Evolutionary conservation across 2,329 filamentous ascomycete species (phyloP), one percentile per base, ranked within the genome.

Genomic region (Alternaria arbusti): DNA sequence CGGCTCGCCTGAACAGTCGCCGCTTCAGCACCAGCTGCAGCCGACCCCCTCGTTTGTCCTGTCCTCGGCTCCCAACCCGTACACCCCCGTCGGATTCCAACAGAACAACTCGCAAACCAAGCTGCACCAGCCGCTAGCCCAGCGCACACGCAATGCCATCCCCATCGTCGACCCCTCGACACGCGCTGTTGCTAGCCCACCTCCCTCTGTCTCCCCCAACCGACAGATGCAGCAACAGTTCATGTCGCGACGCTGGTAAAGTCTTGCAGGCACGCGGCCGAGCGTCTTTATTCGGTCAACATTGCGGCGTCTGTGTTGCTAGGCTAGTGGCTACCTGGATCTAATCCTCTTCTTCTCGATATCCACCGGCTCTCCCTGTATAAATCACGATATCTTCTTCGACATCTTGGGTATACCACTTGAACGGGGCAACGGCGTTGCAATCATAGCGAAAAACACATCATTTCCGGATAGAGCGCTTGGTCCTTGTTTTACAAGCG

Each of bases 151-250:
- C 82, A 98, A 97, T 81, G 93, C 96, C 76, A 98, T 98, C 71
- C 95, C 95, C 63, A 99, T 99, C 80, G 93, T 98, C 82, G 97
- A 99, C 86, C 96, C 96, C 58, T 92, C 88, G 72, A 97, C 95
- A 61, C 94, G 96, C 77, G 89, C 94, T 76, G 91, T 97, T 85
- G 90, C 93, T 60, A 97, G 93, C 84, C 95, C 95, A 71, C 93
- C 95, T 25, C 90, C 90, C 66, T 89, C 87, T 69, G 86, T 90
- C 76, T 89, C 88, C 59, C 88, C 89, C 63, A 86, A 84, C 78
- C 85, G 88, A 70, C 88, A 89, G 83, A 84, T 86, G 78, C 82
- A 85, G 78, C 84, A 86, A 74, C 83, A 85, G 78, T 83, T 82
- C 74, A 76, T 79, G 72, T 69, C 76, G 65, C 82, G 83, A 73